These are phyloP conservation scores for Pseudozyma flocculosa DNA, from an alignment of 1,284 basidiomycete genomes.

Conservation along the genomic window DNA sequence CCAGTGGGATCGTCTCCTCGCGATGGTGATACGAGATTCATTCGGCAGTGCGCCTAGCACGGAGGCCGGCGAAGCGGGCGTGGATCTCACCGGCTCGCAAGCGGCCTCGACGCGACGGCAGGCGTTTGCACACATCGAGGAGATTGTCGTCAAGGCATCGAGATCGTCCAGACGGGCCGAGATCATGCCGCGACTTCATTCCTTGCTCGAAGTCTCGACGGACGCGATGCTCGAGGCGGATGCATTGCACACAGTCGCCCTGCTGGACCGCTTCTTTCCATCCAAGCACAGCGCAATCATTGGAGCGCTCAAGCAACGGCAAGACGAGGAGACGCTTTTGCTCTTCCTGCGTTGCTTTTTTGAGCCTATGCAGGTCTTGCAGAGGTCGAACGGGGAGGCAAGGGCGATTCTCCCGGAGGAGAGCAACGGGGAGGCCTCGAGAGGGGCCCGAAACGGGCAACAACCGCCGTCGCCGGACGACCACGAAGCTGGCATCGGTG, in stretches of 20 bases:
- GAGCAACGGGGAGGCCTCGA: too few relatives aligned
- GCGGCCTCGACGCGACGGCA: not conserved
- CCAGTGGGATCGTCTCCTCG: conserved; percentile 66
- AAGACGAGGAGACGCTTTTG: conserved; percentile 65
- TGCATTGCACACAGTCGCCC: conserved; percentile 68
- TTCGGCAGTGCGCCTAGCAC: too few relatives aligned
- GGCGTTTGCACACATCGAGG: conserved; percentile 30
- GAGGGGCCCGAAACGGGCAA: too few relatives aligned
- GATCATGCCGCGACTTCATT: conserved; percentile 22
- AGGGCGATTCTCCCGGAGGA: too few relatives aligned
- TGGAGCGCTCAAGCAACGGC: conserved; percentile 47
- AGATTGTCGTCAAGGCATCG: conserved; percentile 25
- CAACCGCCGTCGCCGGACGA: too few relatives aligned
- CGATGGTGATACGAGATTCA: conserved; percentile 14
- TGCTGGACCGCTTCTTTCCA: conserved; percentile 70
- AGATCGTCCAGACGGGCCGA: conserved; percentile 3
- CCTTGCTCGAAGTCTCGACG: conserved; percentile 21
- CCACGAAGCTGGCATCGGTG: too few relatives aligned
- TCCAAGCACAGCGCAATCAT: conserved; percentile 65
- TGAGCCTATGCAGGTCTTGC: conserved; percentile 62
- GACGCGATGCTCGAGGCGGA: conserved; percentile 66
- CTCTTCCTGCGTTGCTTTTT: conserved; percentile 78
- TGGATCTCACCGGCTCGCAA: conserved; percentile 1
- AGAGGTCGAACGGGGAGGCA: conserved; percentile 7
- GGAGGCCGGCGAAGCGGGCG: too few relatives aligned